phyloP scores from a whole-genome alignment of 2,329 filamentous ascomycete genomes.

The Rachicladosporium sp. region DNA sequence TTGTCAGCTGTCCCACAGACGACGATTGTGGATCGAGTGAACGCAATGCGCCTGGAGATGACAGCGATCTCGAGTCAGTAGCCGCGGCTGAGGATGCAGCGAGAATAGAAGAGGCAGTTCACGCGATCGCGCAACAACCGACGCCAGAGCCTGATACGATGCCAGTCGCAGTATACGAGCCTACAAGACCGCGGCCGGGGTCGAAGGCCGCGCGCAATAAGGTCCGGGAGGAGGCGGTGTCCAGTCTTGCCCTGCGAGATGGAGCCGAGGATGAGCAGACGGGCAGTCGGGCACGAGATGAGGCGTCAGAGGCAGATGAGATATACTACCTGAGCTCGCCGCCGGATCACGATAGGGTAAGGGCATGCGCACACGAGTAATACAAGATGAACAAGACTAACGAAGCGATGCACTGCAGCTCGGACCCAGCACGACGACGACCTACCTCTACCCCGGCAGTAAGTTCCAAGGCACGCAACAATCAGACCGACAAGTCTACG shows the following conservation, averaged over 20 bases:
- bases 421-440: slow-evolving; percentile 68
- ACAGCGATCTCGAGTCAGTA: slow-evolving; percentile 19
- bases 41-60: slow-evolving; percentile 12
- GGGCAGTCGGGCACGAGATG: background rate
- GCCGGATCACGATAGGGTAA: slow-evolving; percentile 14
- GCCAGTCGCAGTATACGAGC: no score
- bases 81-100: slow-evolving; percentile 10
- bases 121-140: slow-evolving; percentile 16
- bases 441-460: slow-evolving; percentile 75
- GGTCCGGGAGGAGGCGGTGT: no score
- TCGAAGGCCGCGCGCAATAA: no score
- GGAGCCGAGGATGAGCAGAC: background rate
- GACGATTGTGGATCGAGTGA: slow-evolving; percentile 18
- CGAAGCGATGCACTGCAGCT: slow-evolving; percentile 35
- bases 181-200: no score
- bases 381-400: background rate
- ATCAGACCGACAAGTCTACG: slow-evolving; percentile 84
- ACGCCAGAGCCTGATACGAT: slow-evolving; percentile 16
- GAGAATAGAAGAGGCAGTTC: slow-evolving; percentile 7
- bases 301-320: background rate
- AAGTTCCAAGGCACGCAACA: slow-evolving; percentile 84
- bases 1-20: slow-evolving; percentile 33
- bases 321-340: slow-evolving; percentile 15
- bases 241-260: background rate
- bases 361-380: slow-evolving; percentile 1